Percentiles rank a stretch among this genome's conserved stretches.
These are phyloP conservation scores for Phialophora tarda DNA, from an alignment of 2,329 filamentous ascomycete species.

Conservation along the genomic window DNA sequence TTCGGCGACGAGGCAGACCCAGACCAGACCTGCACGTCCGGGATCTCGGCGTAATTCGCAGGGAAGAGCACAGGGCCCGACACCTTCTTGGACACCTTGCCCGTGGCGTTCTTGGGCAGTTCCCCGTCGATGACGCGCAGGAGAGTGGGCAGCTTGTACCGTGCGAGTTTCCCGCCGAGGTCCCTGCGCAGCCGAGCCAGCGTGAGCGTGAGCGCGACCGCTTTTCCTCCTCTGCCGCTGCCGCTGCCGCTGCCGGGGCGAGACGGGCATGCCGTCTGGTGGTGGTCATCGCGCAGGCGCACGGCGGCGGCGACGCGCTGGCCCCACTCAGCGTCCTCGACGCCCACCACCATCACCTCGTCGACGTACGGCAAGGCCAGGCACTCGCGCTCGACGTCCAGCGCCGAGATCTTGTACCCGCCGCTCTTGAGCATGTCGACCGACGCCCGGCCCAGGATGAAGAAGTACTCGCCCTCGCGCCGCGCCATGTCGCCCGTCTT, in stretches of 20 bases:
- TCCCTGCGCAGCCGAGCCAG: constrained; percentile 47
- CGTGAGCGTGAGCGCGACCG: no score
- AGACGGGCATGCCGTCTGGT: neutral
- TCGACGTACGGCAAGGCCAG: constrained; percentile 52
- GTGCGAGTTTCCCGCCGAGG: constrained; percentile 49
- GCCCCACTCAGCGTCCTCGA: constrained; percentile 55
- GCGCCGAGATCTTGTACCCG: constrained; percentile 56
- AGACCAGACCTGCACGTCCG: no score
- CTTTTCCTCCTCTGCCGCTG: no score
- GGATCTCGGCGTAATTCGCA: no score
- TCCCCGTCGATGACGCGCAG: constrained; percentile 50
- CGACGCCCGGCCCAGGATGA: constrained; percentile 53
- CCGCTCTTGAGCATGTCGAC: constrained; percentile 23
- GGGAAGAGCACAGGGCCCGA: no score
- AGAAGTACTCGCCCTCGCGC: constrained; percentile 45
- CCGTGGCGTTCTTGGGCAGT: constrained; percentile 54
- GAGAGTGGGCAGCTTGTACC: constrained; percentile 56
- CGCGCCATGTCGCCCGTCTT: constrained; percentile 47
- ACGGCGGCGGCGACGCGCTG: constrained; percentile 55
- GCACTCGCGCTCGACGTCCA: constrained; percentile 57
- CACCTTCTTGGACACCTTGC: constrained; percentile 54
- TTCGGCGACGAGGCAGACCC: no score
- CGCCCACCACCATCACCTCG: constrained; percentile 57
- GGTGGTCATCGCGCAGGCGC: constrained; percentile 23
- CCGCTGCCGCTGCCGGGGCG: neutral